Conservation (phyloP, 116 monocot genomes). For the Posidonia oceanica region DNA sequence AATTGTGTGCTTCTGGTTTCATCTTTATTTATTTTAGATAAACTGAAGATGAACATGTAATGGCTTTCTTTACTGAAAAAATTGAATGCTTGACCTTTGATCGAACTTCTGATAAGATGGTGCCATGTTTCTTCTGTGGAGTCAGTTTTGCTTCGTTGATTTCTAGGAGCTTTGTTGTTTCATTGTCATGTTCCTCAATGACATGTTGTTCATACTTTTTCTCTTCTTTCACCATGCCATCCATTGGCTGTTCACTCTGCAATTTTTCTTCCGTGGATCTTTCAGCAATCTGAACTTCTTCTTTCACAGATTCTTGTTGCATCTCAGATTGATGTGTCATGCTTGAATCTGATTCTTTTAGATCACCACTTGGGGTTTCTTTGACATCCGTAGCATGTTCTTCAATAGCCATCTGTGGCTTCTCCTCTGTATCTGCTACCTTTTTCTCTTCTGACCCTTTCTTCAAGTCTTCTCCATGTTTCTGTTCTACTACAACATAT, state of each 20-base stretch:
- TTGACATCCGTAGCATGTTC: neutral
- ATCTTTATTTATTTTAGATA: neutral
- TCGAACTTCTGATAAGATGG: slow-evolving; percentile 15
- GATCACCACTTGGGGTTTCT: neutral
- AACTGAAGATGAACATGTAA: slow-evolving; percentile 8
- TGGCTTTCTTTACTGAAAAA: slow-evolving; percentile 19
- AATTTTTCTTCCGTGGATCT: slow-evolving; percentile 1
- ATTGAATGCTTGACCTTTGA: slow-evolving; percentile 19
- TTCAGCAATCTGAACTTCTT: neutral
- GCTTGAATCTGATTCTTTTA: slow-evolving; percentile 1
- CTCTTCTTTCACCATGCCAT: slow-evolving; percentile 6
- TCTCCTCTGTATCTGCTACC: neutral
- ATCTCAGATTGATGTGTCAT: neutral
- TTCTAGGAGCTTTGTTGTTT: slow-evolving; percentile 1
- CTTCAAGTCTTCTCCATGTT: slow-evolving; percentile 2
- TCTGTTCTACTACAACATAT: slow-evolving; percentile 4
- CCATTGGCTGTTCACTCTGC: neutral
- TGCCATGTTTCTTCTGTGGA: slow-evolving; percentile 15
- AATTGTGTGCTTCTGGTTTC: neutral
- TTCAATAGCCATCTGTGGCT: neutral
- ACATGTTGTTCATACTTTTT: slow-evolving; percentile 1
- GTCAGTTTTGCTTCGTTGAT: slow-evolving; percentile 6
- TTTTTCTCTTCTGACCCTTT: neutral
- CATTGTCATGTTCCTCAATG: slow-evolving; percentile 3
- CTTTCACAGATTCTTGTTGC: slow-evolving; percentile 1